A percentile compares a stretch with the other conserved stretches of the same genome.
phyloP scores from a whole-genome alignment of 352 stramenopile genomes.

The Poterioochromonas sp. region DNA sequence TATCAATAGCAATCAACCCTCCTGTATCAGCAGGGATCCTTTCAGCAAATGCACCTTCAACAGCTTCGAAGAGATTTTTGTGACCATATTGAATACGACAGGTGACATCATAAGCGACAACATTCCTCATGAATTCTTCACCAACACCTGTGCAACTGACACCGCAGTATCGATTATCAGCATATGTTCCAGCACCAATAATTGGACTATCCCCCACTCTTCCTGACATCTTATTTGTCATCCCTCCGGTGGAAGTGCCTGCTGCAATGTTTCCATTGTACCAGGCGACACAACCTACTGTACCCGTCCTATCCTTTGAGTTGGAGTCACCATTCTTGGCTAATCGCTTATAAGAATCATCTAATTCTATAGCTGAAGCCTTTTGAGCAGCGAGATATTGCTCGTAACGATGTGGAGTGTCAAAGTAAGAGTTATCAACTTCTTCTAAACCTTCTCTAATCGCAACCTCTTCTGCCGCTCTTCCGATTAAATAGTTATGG shows the following conservation, averaged over 20 bases:
- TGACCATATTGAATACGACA: conserved; percentile 7
- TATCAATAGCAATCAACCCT: conserved; percentile 14
- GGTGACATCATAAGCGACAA: not conserved
- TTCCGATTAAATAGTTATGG: conserved; percentile 17
- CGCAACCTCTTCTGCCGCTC: not conserved
- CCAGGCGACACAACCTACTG: conserved; percentile 21
- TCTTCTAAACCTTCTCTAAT: not conserved
- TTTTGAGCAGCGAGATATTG: not conserved
- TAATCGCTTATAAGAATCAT: not conserved
- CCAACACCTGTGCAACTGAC: conserved; percentile 20
- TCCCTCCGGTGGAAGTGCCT: conserved; percentile 10
- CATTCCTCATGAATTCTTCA: conserved; percentile 30
- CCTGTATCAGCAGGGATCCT: not conserved
- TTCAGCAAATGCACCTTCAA: not conserved
- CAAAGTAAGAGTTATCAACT: not conserved
- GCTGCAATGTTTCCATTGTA: conserved; percentile 21
- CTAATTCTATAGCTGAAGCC: not conserved
- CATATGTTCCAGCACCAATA: conserved; percentile 28
- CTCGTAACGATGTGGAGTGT: not conserved
- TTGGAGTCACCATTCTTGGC: not conserved
- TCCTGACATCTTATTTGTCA: conserved; percentile 27
- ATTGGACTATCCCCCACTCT: conserved; percentile 26
- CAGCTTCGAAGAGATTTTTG: not conserved
- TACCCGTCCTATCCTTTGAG: not conserved
- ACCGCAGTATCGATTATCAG: not conserved